Evolutionary conservation across 495 filamentous ascomycete genomes (phyloP), one percentile per base, ranked within the genome.

Genomic region (Aspergillus campestris): DNA sequence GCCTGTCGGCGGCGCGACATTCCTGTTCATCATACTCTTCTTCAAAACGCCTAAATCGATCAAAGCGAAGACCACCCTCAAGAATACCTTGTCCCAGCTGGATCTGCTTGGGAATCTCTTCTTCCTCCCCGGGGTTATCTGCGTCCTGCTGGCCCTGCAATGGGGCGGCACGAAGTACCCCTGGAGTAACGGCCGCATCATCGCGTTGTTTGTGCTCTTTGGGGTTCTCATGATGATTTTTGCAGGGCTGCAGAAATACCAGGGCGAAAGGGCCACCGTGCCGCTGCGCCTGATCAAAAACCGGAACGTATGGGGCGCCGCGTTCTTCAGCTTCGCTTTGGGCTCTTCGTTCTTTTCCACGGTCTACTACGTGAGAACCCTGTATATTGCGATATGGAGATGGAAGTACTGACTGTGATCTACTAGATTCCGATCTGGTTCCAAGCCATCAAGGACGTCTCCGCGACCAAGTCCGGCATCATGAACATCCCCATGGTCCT

Each of bases 401-500:
- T 2, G 4, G 4, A 4, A 24, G 0, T 14, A 5, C 56, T 59
- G 47, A 59, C 35, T 9, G n/a, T 12, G n/a, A 8, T 9, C 8
- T 44, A 24, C 43, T 83, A 84, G 70, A 64, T 94, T 13, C 88
- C 89, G 0, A 83, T 91, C 52, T 95, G 84, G 83, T 94, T 95
- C 72, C 89, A 95, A 56, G 79, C 86, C 6, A 80, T 95, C 60
- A 83, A 89, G 58, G 77, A 73, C 39, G 78, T 76, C 0, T 69
- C 69, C 0, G 83, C 89, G 9, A 75, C 80, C 9, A 66, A 77
- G 31, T 88, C 84, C 0, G 89, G 89, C 14, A 83, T 94, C 58
- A 78, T 79, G 61, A 86, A 81, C 49, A 64, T 95, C 8, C 89
- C 89, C 0, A 71, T 86, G 61, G 75, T 94, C 13, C 69, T 91